phyloP scores from a whole-genome alignment of 768 basidiomycete genomes.

The Amanita pallidorosea region DNA sequence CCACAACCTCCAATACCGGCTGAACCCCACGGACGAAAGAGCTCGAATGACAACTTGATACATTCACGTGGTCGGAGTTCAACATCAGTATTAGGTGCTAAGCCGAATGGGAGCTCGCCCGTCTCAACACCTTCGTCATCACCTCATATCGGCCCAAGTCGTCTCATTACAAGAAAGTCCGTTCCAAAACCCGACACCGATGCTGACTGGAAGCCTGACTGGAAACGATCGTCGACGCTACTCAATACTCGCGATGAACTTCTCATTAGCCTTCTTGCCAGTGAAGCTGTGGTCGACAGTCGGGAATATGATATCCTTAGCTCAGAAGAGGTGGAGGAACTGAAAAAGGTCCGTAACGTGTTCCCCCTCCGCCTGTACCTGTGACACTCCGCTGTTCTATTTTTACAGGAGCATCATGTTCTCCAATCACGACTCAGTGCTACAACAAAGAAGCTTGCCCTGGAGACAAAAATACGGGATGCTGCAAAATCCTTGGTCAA shows the following conservation, averaged over 20 bases:
- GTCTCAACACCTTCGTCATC: slow-evolving; percentile 32
- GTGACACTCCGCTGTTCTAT: slow-evolving; percentile 2
- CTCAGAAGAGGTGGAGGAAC: slow-evolving; percentile 37
- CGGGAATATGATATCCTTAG: slow-evolving; percentile 69
- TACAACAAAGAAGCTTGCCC: slow-evolving; percentile 60
- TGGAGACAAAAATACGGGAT: slow-evolving; percentile 84
- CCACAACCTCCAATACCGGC: slow-evolving; percentile 1
- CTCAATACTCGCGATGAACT: slow-evolving; percentile 71
- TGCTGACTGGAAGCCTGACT: slow-evolving; percentile 27
- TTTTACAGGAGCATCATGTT: slow-evolving; percentile 59
- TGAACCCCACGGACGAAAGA: background rate
- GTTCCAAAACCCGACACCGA: slow-evolving; percentile 14
- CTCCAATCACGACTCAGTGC: slow-evolving; percentile 57
- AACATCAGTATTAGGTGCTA: slow-evolving; percentile 10
- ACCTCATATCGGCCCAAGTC: slow-evolving; percentile 19
- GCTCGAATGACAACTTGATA: background rate
- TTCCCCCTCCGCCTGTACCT: background rate
- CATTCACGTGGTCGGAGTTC: slow-evolving; percentile 1
- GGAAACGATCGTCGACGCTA: slow-evolving; percentile 32
- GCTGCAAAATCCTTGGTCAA: slow-evolving; percentile 68
- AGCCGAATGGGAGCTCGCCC: slow-evolving; percentile 7
- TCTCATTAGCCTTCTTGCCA: slow-evolving; percentile 80
- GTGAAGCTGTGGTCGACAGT: slow-evolving; percentile 91
- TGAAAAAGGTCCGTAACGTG: slow-evolving; percentile 30
- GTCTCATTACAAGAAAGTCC: slow-evolving; percentile 24